Percentiles rank a stretch among this genome's conserved stretches.
phyloP scores from a whole-genome alignment of 257 asterid species.

The Coffea canephora region DNA sequence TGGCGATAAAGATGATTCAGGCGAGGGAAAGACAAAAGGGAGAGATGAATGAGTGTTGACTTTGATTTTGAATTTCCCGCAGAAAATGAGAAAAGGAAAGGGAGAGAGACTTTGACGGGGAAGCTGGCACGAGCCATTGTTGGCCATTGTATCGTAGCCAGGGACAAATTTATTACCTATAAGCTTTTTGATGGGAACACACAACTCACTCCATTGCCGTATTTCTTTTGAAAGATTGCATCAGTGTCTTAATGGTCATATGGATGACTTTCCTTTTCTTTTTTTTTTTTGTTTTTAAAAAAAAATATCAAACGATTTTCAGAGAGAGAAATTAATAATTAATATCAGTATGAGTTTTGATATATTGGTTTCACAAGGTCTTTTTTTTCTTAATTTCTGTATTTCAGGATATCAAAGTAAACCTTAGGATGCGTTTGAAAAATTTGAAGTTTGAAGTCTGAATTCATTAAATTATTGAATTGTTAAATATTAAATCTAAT shows the following conservation, averaged over 20 bases:
- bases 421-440: too few relatives aligned
- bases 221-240: neutral
- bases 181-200: neutral
- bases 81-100: conserved; percentile 30
- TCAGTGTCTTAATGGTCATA: too few relatives aligned
- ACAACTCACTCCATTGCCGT: neutral
- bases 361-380: too few relatives aligned
- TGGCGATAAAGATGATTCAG: neutral
- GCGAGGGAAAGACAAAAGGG: conserved; percentile 2
- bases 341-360: too few relatives aligned
- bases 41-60: neutral
- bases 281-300: too few relatives aligned
- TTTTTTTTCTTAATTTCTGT: too few relatives aligned
- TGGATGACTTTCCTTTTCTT: too few relatives aligned
- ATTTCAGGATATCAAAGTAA: neutral
- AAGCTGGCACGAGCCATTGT: neutral
- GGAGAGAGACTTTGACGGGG: conserved; percentile 28
- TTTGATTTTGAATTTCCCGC: conserved; percentile 26
- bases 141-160: neutral
- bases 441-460: too few relatives aligned
- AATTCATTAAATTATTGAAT: too few relatives aligned
- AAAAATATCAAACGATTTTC: too few relatives aligned
- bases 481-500: too few relatives aligned
- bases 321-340: too few relatives aligned
- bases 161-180: neutral